phyloP scores from a whole-genome alignment of 2,329 filamentous ascomycete genomes.

The Sphaerulina vaccinii region DNA sequence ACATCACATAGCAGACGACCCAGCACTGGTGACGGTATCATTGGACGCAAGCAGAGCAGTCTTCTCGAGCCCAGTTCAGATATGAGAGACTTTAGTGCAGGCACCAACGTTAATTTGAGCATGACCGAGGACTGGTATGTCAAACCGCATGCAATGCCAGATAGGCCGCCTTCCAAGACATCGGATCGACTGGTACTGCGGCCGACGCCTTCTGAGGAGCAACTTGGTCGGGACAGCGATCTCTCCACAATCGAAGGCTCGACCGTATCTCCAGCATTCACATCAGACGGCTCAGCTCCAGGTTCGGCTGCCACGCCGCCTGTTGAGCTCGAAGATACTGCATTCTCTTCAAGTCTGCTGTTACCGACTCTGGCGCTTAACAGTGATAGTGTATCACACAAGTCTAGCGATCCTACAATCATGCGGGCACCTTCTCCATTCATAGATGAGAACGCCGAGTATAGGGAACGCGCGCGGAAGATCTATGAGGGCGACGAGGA shows the following conservation, averaged over 20 bases:
- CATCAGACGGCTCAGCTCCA: conserved; percentile 5
- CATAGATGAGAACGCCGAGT: conserved; percentile 53
- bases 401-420: conserved; percentile 32
- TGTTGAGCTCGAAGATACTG: background rate
- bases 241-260: conserved; percentile 19
- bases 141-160: conserved; percentile 20
- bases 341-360: conserved; percentile 3
- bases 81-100: conserved; percentile 31
- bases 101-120: conserved; percentile 25
- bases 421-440: conserved; percentile 23
- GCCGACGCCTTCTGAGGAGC: conserved; percentile 37
- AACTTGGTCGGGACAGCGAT: conserved; percentile 18
- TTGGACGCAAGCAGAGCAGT: conserved; percentile 21
- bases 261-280: conserved; percentile 3
- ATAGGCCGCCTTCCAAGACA: conserved; percentile 26
- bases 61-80: conserved; percentile 17
- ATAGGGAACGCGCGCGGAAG: conserved; percentile 72
- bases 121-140: conserved; percentile 30
- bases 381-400: conserved; percentile 42
- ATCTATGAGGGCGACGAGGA: conserved; percentile 85
- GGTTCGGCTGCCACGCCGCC: background rate
- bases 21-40: conserved; percentile 35
- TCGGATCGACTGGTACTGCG: conserved; percentile 30
- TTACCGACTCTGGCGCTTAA: conserved; percentile 48
- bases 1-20: conserved; percentile 29